Evolutionary conservation across 257 asterid species (phyloP).

Genomic region (Vinca minor): DNA sequence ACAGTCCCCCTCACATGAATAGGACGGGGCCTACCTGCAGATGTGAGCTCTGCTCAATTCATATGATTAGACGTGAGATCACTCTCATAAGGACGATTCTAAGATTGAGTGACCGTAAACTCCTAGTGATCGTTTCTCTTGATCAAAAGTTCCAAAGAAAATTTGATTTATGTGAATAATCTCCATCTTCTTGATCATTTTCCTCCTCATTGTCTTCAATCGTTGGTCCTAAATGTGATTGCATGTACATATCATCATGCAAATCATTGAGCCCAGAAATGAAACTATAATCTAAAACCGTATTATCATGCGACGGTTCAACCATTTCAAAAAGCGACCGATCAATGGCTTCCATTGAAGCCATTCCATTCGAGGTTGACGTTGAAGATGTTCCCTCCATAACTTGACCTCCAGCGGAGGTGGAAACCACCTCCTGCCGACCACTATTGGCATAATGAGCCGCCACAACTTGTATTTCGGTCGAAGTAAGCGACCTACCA

Average conservation of each 20-base stretch:
- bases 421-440: not conserved
- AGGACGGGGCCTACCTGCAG: too few species aligned
- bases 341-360: slow-evolving; percentile 22
- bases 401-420: slow-evolving; percentile 26
- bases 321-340: slow-evolving; percentile 43
- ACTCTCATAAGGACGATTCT: too few species aligned
- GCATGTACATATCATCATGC: slow-evolving; percentile 36
- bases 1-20: too few species aligned
- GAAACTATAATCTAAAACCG: slow-evolving; percentile 10
- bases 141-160: slow-evolving; percentile 48
- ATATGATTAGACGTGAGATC: too few species aligned
- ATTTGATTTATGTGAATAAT: slow-evolving; percentile 23
- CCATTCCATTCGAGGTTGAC: slow-evolving; percentile 15
- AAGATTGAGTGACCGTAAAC: too few species aligned
- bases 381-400: slow-evolving; percentile 14
- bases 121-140: not conserved
- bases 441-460: slow-evolving; percentile 29
- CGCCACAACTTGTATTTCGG: slow-evolving; percentile 36
- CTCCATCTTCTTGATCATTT: slow-evolving; percentile 11
- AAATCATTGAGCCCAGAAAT: slow-evolving; percentile 12
- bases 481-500: slow-evolving; percentile 18
- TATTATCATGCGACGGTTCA: slow-evolving; percentile 6
- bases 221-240: slow-evolving; percentile 16
- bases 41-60: too few species aligned
- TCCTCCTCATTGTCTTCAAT: slow-evolving; percentile 3